Evolutionary conservation across 805 yeast genomes (phyloP).

Genomic region (Candida tammaniensis): DNA sequence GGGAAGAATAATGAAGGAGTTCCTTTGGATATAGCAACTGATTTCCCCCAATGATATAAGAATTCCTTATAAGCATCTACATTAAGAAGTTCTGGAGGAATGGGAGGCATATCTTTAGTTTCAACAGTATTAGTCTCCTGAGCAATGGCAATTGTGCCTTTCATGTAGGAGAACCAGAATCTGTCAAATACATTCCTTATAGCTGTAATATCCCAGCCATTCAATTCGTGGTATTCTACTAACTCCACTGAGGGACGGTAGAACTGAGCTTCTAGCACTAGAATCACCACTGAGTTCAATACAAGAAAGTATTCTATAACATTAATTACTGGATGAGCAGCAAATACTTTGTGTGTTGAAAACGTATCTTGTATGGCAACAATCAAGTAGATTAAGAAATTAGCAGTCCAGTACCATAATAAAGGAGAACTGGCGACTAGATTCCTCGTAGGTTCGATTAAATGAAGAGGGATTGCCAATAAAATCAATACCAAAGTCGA

Average conservation of each 20-base stretch:
- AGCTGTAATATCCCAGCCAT: conserved; percentile 24
- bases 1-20: conserved; percentile 14
- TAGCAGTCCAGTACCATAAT: conserved; percentile 37
- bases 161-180: conserved; percentile 8
- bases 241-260: conserved; percentile 21
- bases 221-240: conserved; percentile 18
- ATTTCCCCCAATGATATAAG: conserved; percentile 21
- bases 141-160: conserved; percentile 7
- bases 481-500: conserved; percentile 5
- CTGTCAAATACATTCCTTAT: conserved; percentile 18
- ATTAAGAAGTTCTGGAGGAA: conserved; percentile 13
- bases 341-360: conserved; percentile 17
- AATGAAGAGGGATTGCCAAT: conserved; percentile 41
- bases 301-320: conserved; percentile 15
- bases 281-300: conserved; percentile 15
- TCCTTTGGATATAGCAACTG: conserved; percentile 8
- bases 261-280: conserved; percentile 15
- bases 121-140: conserved; percentile 8
- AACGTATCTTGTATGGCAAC: conserved; percentile 18
- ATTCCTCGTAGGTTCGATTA: conserved; percentile 42
- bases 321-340: conserved; percentile 7
- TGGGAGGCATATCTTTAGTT: conserved; percentile 63
- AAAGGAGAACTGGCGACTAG: conserved; percentile 36
- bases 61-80: conserved; percentile 19
- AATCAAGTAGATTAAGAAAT: conserved; percentile 9